These are phyloP conservation scores for Xylaria flabelliformis DNA, from an alignment of 495 filamentous ascomycete genomes.

Conservation along the genomic window DNA sequence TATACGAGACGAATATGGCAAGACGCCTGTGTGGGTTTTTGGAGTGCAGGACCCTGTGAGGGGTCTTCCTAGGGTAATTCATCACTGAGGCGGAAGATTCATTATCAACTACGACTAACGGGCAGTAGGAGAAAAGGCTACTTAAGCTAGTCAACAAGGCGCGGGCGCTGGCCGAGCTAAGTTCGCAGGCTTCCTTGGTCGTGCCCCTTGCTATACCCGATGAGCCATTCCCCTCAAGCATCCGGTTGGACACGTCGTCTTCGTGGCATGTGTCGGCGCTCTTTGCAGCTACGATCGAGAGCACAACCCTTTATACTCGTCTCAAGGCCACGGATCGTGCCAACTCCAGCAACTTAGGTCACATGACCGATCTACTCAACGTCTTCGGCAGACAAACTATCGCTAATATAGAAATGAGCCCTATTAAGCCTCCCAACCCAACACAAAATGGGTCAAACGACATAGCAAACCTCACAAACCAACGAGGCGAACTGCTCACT, in stretches of 20 bases:
- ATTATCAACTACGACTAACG: constrained; percentile 13
- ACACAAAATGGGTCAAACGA: constrained; percentile 33
- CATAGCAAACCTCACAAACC: constrained; percentile 30
- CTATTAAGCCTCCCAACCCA: constrained; percentile 32
- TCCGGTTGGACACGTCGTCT: constrained; percentile 69
- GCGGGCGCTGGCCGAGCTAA: constrained; percentile 67
- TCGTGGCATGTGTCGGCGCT: constrained; percentile 84
- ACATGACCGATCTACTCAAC: constrained; percentile 74
- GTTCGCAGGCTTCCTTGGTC: constrained; percentile 75
- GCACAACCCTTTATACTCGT: constrained; percentile 76
- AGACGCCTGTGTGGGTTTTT: constrained; percentile 85
- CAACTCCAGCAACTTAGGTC: constrained; percentile 58
- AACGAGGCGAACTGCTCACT: constrained; percentile 31
- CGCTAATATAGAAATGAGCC: constrained; percentile 70
- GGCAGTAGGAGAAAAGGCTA: constrained; percentile 57
- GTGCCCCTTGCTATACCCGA: constrained; percentile 75
- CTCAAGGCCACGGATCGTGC: constrained; percentile 59
- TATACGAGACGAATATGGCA: constrained; percentile 88
- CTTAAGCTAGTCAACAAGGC: constrained; percentile 70
- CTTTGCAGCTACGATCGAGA: constrained; percentile 80
- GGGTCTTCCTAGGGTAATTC: constrained; percentile 61
- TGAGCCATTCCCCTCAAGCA: constrained; percentile 59
- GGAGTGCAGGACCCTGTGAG: constrained; percentile 69
- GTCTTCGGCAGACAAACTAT: constrained; percentile 81
- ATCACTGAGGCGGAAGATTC: neutral